These are phyloP conservation scores for Cyberlindnera sargentensis DNA, from an alignment of 805 yeast genomes.

Conservation along the genomic window DNA sequence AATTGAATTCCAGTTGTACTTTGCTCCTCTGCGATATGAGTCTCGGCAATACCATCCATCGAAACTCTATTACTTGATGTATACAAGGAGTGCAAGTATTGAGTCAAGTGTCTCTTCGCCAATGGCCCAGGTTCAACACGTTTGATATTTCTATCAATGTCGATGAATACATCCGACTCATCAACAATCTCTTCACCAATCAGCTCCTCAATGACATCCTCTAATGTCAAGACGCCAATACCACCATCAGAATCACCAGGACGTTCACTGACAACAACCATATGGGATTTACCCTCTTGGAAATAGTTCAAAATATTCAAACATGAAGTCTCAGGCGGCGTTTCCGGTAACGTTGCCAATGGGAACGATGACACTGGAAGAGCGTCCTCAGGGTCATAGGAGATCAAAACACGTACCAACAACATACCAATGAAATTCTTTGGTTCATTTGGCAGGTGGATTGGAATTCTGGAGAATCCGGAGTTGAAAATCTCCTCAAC, in stretches of 20 bases:
- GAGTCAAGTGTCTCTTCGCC: slow-evolving; percentile 59
- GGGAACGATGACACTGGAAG: slow-evolving; percentile 91
- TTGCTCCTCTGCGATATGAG: slow-evolving; percentile 1
- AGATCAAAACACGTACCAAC: slow-evolving; percentile 82
- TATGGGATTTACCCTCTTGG: slow-evolving; percentile 96
- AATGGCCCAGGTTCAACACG: slow-evolving; percentile 71
- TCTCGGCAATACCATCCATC: slow-evolving; percentile 23
- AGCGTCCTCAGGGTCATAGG: slow-evolving; percentile 96
- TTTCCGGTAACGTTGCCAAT: slow-evolving; percentile 92
- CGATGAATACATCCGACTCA: slow-evolving; percentile 90
- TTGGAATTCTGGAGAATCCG: slow-evolving; percentile 93
- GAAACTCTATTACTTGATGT: slow-evolving; percentile 38
- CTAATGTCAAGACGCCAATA: slow-evolving; percentile 84
- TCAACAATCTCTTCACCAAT: slow-evolving; percentile 98
- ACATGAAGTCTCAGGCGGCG: slow-evolving; percentile 86
- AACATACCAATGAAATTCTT: slow-evolving; percentile 92
- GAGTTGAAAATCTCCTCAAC: slow-evolving; percentile 89
- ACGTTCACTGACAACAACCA: slow-evolving; percentile 82
- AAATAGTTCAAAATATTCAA: slow-evolving; percentile 89
- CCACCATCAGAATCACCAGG: slow-evolving; percentile 88
- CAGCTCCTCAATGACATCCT: slow-evolving; percentile 96
- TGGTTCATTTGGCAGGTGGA: slow-evolving; percentile 85
- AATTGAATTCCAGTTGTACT: slow-evolving; percentile 9
- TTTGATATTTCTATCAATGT: slow-evolving; percentile 82
- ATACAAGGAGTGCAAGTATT: slow-evolving; percentile 59